phyloP scores from a whole-genome alignment of 225 moss, liverwort and hornwort genomes.

The Bryum argenteum region DNA sequence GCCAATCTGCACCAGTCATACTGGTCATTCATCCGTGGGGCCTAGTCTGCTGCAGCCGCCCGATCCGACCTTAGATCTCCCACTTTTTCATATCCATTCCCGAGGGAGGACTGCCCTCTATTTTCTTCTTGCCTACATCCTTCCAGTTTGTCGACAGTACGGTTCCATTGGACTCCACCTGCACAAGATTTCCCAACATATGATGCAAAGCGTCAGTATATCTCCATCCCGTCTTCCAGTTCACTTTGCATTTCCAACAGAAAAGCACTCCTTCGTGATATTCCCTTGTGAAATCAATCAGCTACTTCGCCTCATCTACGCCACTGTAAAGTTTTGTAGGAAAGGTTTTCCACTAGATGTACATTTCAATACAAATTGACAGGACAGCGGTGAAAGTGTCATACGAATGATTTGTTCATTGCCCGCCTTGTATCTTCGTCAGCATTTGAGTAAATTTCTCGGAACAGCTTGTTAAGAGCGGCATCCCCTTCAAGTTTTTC shows the following conservation, averaged over 20 bases:
- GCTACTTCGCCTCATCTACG: not conserved
- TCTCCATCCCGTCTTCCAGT: constrained; percentile 1
- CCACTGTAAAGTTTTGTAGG: not conserved
- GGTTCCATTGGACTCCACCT: constrained; percentile 99
- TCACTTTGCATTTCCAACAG: constrained; percentile 2
- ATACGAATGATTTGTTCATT: constrained; percentile 99
- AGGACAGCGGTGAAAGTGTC: constrained; percentile 16
- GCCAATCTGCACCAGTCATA: constrained; percentile 12
- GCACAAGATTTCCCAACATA: constrained; percentile 25
- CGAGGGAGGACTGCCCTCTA: constrained; percentile 91
- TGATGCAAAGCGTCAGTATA: constrained; percentile 15
- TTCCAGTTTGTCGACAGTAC: constrained; percentile 99
- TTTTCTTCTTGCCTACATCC: constrained; percentile 89
- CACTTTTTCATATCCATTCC: constrained; percentile 99
- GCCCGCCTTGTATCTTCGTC: constrained; percentile 98
- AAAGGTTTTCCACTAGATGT: constrained; percentile 8
- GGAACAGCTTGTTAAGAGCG: constrained; percentile 93
- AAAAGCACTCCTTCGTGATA: not conserved
- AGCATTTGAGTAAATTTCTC: constrained; percentile 91
- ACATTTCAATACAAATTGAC: not conserved
- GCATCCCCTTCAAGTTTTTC: constrained; percentile 99
- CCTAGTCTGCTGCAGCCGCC: not conserved
- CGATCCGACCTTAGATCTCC: constrained; percentile 49
- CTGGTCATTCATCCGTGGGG: constrained; percentile 6
- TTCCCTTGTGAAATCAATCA: not conserved